Conservation (phyloP, 148 eudicot genomes). For the Rhododendron simsii region DNA sequence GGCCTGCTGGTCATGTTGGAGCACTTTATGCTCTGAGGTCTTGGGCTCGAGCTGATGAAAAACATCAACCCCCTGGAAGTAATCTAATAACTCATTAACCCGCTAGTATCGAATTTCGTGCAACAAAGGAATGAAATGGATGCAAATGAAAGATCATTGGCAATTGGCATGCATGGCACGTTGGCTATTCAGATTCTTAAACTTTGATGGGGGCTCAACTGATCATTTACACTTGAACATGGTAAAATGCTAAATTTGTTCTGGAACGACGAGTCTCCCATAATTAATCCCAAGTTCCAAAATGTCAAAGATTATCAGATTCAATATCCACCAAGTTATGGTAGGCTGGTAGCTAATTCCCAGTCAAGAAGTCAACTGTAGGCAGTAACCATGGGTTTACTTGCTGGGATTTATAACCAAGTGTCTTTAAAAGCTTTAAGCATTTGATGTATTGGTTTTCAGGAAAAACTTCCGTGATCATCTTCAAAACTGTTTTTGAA, state of each 20-base stretch:
- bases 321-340: background rate
- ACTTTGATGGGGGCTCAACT: background rate
- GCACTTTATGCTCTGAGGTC: background rate
- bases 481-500: background rate
- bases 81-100: background rate
- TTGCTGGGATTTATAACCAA: background rate
- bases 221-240: background rate
- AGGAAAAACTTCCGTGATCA: background rate
- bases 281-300: background rate
- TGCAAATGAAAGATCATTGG: background rate
- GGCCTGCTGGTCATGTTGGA: background rate
- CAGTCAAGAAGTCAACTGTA: background rate
- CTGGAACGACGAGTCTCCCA: background rate
- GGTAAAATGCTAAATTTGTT: background rate
- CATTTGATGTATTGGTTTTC: background rate
- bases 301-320: background rate
- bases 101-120: background rate
- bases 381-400: background rate
- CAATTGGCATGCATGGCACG: background rate
- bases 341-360: background rate
- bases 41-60: background rate
- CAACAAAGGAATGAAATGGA: background rate
- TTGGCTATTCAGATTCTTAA: background rate
- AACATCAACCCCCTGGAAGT: background rate
- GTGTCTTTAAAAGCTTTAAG: background rate